Conservation (phyloP, 2,329 filamentous ascomycete genomes). For the Ascochyta clinopodiicola region DNA sequence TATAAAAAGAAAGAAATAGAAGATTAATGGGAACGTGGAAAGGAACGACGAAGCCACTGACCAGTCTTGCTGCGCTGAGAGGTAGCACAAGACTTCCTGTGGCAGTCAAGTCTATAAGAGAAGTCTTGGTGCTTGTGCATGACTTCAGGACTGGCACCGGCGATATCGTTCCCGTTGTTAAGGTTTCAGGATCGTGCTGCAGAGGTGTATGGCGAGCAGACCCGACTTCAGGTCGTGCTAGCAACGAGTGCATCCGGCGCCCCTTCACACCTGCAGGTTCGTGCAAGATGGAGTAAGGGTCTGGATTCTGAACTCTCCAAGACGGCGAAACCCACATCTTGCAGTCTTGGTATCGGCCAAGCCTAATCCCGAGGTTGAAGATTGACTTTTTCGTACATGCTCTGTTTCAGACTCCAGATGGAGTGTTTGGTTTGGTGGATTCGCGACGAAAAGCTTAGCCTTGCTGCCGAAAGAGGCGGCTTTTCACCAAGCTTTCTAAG, state of each 20-base stretch:
- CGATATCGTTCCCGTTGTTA: constrained; percentile 22
- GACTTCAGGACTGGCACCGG: constrained; percentile 22
- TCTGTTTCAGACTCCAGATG: constrained; percentile 38
- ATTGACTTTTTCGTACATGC: constrained; percentile 28
- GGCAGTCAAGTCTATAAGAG: constrained; percentile 35
- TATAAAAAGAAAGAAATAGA: constrained; percentile 28
- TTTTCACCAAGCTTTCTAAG: not conserved
- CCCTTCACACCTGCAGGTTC: constrained; percentile 19
- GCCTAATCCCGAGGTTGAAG: constrained; percentile 26
- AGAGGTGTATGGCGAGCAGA: constrained; percentile 20
- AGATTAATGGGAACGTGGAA: constrained; percentile 31
- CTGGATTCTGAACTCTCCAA: constrained; percentile 16
- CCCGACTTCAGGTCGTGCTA: constrained; percentile 25
- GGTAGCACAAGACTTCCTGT: constrained; percentile 17
- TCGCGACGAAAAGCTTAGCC: constrained; percentile 31
- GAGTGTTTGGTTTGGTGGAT: constrained; percentile 34
- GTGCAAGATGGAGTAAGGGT: constrained; percentile 17
- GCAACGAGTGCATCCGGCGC: constrained; percentile 19
- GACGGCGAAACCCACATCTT: constrained; percentile 20
- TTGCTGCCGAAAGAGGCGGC: constrained; percentile 5
- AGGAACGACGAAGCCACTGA: constrained; percentile 39
- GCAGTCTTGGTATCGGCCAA: constrained; percentile 35
- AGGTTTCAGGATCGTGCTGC: constrained; percentile 29
- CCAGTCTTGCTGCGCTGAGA: constrained; percentile 41
- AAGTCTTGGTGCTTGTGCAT: constrained; percentile 16